Conservation (phyloP, 805 yeast species). For the Saccharomycopsis oosterbeekiorum region DNA sequence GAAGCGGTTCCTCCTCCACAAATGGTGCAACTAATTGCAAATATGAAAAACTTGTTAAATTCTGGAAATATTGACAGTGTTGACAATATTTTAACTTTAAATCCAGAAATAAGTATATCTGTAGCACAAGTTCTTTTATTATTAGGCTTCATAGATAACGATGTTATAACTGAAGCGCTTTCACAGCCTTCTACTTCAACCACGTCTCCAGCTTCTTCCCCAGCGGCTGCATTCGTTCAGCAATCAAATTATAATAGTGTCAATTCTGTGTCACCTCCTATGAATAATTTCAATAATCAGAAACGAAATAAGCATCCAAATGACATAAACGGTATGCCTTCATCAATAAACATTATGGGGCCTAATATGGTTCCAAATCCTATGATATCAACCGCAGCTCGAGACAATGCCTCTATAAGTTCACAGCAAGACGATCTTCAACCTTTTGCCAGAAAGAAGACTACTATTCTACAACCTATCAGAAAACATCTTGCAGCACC, state of each 20-base stretch:
- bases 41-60: slow-evolving; percentile 46
- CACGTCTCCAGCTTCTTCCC: background rate
- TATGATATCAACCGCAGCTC: background rate
- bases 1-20: slow-evolving; percentile 64
- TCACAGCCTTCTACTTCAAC: background rate
- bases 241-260: background rate
- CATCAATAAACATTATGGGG: background rate
- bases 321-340: background rate
- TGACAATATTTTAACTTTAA: slow-evolving; percentile 39
- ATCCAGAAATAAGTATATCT: slow-evolving; percentile 51
- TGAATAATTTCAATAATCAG: slow-evolving; percentile 18
- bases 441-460: background rate
- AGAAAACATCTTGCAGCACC: slow-evolving; percentile 31
- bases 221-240: background rate
- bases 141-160: slow-evolving; percentile 67
- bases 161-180: slow-evolving; percentile 27
- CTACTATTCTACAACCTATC: background rate
- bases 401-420: background rate
- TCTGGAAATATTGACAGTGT: slow-evolving; percentile 38
- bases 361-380: background rate
- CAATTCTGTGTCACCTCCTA: slow-evolving; percentile 26
- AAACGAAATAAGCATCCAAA: background rate
- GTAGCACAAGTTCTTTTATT: slow-evolving; percentile 66
- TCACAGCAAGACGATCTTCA: background rate
- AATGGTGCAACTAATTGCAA: slow-evolving; percentile 57